Base-by-base conservation (phyloP, 306 rosid genomes). In the Biancaea sappan region DNA sequence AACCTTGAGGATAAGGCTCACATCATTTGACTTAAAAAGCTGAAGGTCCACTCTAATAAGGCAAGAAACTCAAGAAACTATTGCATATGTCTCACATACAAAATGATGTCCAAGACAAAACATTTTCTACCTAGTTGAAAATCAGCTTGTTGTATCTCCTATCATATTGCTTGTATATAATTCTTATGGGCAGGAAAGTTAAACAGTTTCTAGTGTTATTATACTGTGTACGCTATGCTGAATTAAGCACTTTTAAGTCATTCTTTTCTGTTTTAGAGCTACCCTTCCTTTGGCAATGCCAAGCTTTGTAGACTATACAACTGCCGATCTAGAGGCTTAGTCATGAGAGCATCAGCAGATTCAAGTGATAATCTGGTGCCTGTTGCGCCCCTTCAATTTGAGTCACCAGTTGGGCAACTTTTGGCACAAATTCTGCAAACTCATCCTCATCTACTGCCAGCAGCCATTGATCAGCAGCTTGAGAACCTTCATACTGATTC, bases 391-490 rank as follows among this genome's bases (percentile, higher is more conserved):
- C 91, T 92, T 63, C 87, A 79, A 60, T 82, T 84, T 48, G 92
- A 92, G 74, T 87, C 99, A 71, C 96, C 99, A 0, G 81, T 88
- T 25, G 97, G 99, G 54, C 99, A 90, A 85, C 82, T 94, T 82
- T 86, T 94, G 94, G 89, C 83, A 24, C 99, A 88, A 77, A 88
- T 94, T 67, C 82, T 91, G 78, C 94, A 84, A 77, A 86, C 90
- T 15, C 95, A 90, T 85, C 97, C 97, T 58, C 97, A 92, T 90
- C 81, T 94, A 64, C 81, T 94, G 29, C 90, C 92, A 40, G 95
- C 89, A 56, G 83, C 96, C 43, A 74, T 94, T 76, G 96, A 94
- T 63, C 97, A 94, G 85, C 95, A 91, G 76, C 95, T 94, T 15
- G 96, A 94, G 85, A 90, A 84, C 84, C 99, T 94, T 86, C 88